Conservation (phyloP, 73 alveolate genomes). For the Durusdinium trenchii region DNA sequence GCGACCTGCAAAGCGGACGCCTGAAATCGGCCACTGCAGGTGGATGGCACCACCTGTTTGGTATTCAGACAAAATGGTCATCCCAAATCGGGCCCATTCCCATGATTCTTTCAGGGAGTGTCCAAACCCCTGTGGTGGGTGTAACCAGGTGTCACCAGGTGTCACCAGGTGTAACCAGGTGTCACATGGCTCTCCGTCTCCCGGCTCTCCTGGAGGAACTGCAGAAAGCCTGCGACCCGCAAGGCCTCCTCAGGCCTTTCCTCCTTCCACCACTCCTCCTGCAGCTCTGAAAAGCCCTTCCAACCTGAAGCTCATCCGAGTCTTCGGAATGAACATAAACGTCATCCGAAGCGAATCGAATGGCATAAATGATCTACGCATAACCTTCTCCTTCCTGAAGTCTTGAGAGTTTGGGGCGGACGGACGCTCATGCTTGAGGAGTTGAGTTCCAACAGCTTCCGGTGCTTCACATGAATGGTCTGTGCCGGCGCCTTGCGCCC, state of each 20-base stretch:
- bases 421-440: not conserved
- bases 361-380: not conserved
- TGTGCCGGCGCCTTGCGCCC: conserved; percentile 65
- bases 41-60: too few relatives aligned
- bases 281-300: conserved; percentile 56
- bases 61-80: too few relatives aligned
- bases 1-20: too few relatives aligned
- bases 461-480: not conserved
- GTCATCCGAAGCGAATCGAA: not conserved
- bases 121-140: not conserved
- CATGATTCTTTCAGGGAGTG: too few relatives aligned
- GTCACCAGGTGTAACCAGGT: not conserved
- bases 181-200: not conserved
- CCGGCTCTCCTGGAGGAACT: conserved; percentile 45
- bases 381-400: not conserved
- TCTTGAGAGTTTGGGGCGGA: not conserved
- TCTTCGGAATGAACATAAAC: too few relatives aligned
- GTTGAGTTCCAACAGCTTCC: not conserved
- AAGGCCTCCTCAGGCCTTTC: conserved; percentile 80
- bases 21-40: too few relatives aligned
- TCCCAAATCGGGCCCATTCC: too few relatives aligned
- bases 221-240: conserved; percentile 64
- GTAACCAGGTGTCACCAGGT: not conserved
- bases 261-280: conserved; percentile 54
- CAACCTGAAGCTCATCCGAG: conserved; percentile 11